Base-by-base conservation (phyloP, 2,329 filamentous ascomycete species). In the Herpotrichia juniperi region DNA sequence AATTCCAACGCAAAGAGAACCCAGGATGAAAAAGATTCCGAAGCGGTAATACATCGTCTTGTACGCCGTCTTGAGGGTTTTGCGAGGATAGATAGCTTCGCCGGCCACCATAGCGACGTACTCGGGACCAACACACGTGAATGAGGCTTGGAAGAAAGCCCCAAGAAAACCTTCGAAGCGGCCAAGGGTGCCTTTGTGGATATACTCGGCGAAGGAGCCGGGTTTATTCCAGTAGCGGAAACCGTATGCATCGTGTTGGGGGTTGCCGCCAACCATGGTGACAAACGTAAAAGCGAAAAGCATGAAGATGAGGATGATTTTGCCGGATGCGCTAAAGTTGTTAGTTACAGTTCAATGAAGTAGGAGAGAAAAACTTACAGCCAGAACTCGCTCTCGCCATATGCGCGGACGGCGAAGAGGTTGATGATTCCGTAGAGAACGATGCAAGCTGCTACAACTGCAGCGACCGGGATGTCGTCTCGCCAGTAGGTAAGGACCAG, bases 71-170 rank as follows among this genome's bases (percentile, higher is more conserved):
- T 74, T 75, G 52, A 78, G 44, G 68, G 56, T 72, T 60, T 22
- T 48, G 62, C 17, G 74, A 62, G 21, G 76, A 74, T 42, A 67
- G 62, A 49, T 73, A 32, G 74, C 71, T 55, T 79, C 76, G 11
- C 73, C 77, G n/a, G 76, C 73, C 12, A 75, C 74, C 63, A 78
- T 76, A 19, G 73, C 68, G 40, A 79, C 66, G 49, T 78, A 78
- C 51, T 79, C 76, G 2, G 76, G 76, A 3, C 76, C 76, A 22
- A 72, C 72, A 22, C 77, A 63, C 6, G 69, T 72, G 64, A 78
- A 78, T 6, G 69, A 63, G 2, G 76, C 76, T 22, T 48, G 57
- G 57, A 49, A 75, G 14, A 66, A 47, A 22, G 58, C 59, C 5
- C 66, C 71, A 9, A 68, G 59, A 49, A 70, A 70, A 5, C 68